Evolutionary conservation across 129 eudicot species (phyloP).

Genomic region (Logfia minima): DNA sequence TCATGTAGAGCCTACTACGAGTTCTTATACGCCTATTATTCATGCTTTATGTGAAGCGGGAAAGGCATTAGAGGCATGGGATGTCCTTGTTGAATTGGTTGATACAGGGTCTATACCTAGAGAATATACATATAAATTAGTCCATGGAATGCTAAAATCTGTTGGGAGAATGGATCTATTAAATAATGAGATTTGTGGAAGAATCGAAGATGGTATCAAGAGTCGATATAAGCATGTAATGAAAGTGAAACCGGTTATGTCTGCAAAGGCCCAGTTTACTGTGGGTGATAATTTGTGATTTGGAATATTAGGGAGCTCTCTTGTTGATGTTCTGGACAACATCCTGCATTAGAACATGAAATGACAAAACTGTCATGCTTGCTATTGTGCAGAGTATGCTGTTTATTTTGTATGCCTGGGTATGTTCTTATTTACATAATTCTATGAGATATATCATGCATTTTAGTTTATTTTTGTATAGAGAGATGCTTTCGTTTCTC

Average conservation of each 20-base stretch:
- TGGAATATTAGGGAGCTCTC: slow-evolving; percentile 7
- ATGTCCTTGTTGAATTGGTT: slow-evolving; percentile 62
- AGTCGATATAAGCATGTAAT: slow-evolving; percentile 53
- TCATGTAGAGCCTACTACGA: slow-evolving; percentile 66
- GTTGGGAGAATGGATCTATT: slow-evolving; percentile 51
- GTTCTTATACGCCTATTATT: slow-evolving; percentile 86
- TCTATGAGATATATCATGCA: neutral
- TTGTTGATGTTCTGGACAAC: neutral
- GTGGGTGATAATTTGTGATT: slow-evolving; percentile 4
- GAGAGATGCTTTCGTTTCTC: neutral
- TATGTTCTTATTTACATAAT: neutral
- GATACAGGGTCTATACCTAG: slow-evolving; percentile 80
- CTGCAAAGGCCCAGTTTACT: slow-evolving; percentile 13
- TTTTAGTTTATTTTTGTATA: neutral
- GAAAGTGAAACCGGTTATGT: slow-evolving; percentile 67
- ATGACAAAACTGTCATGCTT: slow-evolving; percentile 1
- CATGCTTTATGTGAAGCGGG: slow-evolving; percentile 86
- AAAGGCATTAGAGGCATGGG: slow-evolving; percentile 62
- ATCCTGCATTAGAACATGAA: neutral
- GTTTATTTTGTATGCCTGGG: slow-evolving; percentile 8
- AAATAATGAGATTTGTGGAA: slow-evolving; percentile 37
- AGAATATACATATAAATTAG: slow-evolving; percentile 75
- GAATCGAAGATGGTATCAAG: slow-evolving; percentile 67
- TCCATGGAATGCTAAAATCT: slow-evolving; percentile 42
- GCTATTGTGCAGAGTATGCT: slow-evolving; percentile 3